phyloP scores from a whole-genome alignment of 306 rosid species.

The Fragaria ananassa region DNA sequence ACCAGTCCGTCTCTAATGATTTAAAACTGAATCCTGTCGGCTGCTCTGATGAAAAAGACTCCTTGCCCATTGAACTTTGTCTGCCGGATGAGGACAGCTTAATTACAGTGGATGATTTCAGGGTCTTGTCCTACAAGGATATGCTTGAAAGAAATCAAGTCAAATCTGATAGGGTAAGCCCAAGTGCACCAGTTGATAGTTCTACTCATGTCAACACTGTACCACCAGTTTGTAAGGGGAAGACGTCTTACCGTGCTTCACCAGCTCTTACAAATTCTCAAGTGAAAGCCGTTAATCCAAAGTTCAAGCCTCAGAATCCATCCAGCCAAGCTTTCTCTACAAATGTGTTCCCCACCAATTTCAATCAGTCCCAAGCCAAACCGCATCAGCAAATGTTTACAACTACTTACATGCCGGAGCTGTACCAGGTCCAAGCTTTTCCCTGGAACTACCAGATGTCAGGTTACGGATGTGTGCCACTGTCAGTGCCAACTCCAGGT shows the following conservation, averaged over 20 bases:
- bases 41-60: not conserved
- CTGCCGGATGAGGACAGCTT: conserved; percentile 66
- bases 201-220: conserved; percentile 1
- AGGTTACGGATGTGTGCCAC: conserved; percentile 7
- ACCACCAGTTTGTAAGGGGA: not conserved
- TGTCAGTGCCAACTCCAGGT: conserved; percentile 25
- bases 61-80: conserved; percentile 17
- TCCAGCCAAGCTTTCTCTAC: conserved; percentile 14
- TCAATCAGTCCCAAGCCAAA: conserved; percentile 20
- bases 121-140: conserved; percentile 23
- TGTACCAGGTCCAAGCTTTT: not conserved
- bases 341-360: conserved; percentile 14
- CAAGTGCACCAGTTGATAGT: conserved; percentile 31
- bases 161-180: conserved; percentile 21
- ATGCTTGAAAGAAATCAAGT: conserved; percentile 21
- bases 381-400: conserved; percentile 6
- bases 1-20: not conserved
- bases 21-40: not conserved
- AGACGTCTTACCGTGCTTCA: not conserved
- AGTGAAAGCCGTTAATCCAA: conserved; percentile 15
- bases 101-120: conserved; percentile 34
- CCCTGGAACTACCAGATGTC: conserved; percentile 25
- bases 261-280: conserved; percentile 18
- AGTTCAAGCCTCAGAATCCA: conserved; percentile 17
- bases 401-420: conserved; percentile 27